Evolutionary conservation across 768 basidiomycete genomes (phyloP).

Genomic region (Macrolepiota fuliginosa): DNA sequence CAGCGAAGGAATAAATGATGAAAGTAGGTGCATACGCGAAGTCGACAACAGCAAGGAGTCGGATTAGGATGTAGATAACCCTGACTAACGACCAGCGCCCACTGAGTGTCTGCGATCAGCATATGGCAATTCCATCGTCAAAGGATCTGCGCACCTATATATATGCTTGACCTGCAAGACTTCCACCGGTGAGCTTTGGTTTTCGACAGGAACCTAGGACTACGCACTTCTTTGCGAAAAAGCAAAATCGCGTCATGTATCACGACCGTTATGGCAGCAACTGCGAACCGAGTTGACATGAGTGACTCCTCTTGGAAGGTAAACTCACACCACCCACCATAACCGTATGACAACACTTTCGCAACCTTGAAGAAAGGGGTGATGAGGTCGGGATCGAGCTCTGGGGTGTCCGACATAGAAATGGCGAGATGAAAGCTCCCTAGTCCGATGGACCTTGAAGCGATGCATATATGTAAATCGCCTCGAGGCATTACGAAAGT

Average conservation of each 20-base stretch:
- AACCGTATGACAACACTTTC: not conserved
- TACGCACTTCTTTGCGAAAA: constrained; percentile 2
- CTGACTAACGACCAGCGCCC: not conserved
- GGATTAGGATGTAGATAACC: not conserved
- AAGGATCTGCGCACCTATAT: not conserved
- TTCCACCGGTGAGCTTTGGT: not conserved
- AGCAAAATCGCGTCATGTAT: constrained; percentile 2
- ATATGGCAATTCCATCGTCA: not conserved
- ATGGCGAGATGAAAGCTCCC: not conserved
- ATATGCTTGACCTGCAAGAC: not conserved
- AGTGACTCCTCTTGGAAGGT: no score
- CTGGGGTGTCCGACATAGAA: not conserved
- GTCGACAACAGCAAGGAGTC: not conserved
- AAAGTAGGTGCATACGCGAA: not conserved
- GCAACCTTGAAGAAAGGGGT: not conserved
- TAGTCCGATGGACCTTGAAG: not conserved
- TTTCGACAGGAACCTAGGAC: no score
- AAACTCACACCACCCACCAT: not conserved
- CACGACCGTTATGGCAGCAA: constrained; percentile 2
- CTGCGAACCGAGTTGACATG: not conserved
- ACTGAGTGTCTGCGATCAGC: not conserved
- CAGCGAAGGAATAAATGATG: not conserved
- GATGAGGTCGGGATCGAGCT: not conserved
- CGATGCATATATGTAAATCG: not conserved
- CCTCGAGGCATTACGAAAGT: constrained; percentile 3